These are phyloP conservation scores for Botryococcus braunii DNA, from an alignment of 163 green algal species.

Conservation along the genomic window DNA sequence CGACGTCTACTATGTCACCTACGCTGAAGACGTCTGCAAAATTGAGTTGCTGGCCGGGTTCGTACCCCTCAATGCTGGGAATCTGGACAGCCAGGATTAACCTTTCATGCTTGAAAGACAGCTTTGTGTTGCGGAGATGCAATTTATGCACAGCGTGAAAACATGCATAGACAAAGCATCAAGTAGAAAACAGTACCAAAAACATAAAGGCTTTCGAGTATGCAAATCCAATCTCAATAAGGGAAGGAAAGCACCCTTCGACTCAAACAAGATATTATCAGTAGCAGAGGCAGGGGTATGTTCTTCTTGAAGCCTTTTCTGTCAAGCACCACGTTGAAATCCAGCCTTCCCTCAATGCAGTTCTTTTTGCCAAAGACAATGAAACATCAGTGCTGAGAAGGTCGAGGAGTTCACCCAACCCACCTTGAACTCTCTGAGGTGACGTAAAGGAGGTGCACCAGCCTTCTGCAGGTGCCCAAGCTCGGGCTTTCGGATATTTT, in stretches of 20 bases:
- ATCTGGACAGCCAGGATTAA: slow-evolving; percentile 35
- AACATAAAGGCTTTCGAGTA: too few species aligned
- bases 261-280: too few species aligned
- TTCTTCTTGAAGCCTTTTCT: too few species aligned
- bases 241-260: too few species aligned
- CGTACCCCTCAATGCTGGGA: slow-evolving; percentile 44
- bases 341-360: too few species aligned
- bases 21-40: slow-evolving; percentile 81
- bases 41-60: slow-evolving; percentile 76
- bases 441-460: slow-evolving; percentile 61
- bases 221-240: too few species aligned
- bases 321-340: too few species aligned
- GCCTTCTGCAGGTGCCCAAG: slow-evolving; percentile 87
- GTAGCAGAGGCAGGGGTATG: too few species aligned
- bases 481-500: slow-evolving; percentile 88
- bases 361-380: background rate
- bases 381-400: background rate
- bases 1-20: slow-evolving; percentile 86
- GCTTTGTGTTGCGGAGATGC: background rate
- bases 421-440: slow-evolving; percentile 91
- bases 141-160: too few species aligned
- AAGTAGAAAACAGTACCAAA: too few species aligned
- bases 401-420: background rate
- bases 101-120: background rate
- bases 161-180: too few species aligned